phyloP scores from a whole-genome alignment of 352 stramenopile species.

The Phytopythium mirpurense region DNA sequence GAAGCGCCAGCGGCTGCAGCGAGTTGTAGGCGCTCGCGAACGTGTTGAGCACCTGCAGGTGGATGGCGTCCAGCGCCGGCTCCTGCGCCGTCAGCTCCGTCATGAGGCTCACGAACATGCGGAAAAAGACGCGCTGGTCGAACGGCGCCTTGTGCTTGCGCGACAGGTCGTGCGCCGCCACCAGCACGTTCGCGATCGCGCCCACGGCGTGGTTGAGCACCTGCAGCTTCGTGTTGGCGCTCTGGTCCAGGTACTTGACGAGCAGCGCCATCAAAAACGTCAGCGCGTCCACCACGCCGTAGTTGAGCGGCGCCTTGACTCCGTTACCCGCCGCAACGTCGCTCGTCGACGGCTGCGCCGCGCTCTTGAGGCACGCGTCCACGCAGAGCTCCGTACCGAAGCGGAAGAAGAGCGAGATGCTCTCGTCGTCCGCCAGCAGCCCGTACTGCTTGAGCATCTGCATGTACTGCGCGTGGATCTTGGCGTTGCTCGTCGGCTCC shows the following conservation, averaged over 20 bases:
- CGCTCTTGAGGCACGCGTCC: constrained; percentile 93
- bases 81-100: constrained; percentile 96
- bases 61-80: constrained; percentile 91
- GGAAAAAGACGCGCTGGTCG: constrained; percentile 98
- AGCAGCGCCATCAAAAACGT: constrained; percentile 96
- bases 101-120: constrained; percentile 97
- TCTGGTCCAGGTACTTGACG: constrained; percentile 91
- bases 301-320: constrained; percentile 73
- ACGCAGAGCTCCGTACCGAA: constrained; percentile 96
- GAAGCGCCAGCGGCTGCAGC: constrained; percentile 93
- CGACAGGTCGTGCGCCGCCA: constrained; percentile 78
- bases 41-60: constrained; percentile 93
- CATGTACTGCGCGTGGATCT: constrained; percentile 96
- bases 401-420: constrained; percentile 97
- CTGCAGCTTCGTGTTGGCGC: constrained; percentile 70
- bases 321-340: constrained; percentile 29
- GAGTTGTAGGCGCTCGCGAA: constrained; percentile 97
- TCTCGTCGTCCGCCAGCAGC: constrained; percentile 95
- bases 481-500: constrained; percentile 90
- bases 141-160: constrained; percentile 88
- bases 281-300: constrained; percentile 95
- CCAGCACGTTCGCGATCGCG: constrained; percentile 92
- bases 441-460: constrained; percentile 96
- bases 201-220: constrained; percentile 96
- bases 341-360: constrained; percentile 37